Evolutionary conservation across 768 basidiomycete species (phyloP).

Genomic region (Pholiota conissans): DNA sequence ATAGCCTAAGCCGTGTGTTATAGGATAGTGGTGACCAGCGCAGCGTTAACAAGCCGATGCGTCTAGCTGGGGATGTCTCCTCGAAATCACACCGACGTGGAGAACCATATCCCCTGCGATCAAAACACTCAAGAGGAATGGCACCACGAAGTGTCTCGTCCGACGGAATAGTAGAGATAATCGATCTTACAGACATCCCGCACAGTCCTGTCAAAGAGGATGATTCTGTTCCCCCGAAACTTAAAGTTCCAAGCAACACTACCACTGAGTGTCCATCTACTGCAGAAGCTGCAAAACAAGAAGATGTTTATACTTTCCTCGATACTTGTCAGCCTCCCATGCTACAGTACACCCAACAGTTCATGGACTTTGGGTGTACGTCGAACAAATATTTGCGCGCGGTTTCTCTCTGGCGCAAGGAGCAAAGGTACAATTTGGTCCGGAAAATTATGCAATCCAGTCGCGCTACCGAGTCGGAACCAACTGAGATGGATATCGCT

Average conservation of each 20-base stretch:
- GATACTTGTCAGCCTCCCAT: slow-evolving; percentile 7
- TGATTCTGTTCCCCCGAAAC: too few species aligned
- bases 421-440: background rate
- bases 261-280: too few species aligned
- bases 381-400: slow-evolving; percentile 2
- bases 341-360: slow-evolving; percentile 2
- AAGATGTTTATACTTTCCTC: background rate
- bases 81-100: too few species aligned
- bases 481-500: slow-evolving; percentile 11
- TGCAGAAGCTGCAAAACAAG: background rate
- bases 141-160: too few species aligned
- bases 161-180: background rate
- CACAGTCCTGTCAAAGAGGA: too few species aligned
- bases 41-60: too few species aligned
- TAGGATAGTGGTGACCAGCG: too few species aligned
- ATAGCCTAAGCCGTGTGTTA: too few species aligned
- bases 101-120: too few species aligned
- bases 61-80: too few species aligned
- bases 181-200: background rate
- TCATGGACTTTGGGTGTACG: slow-evolving; percentile 5
- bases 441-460: background rate
- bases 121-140: too few species aligned
- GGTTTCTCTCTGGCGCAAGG: background rate
- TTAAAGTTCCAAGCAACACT: too few species aligned
- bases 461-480: background rate